Evolutionary conservation across 78 protist species (phyloP).

Genomic region (Parvularia atlantis): DNA sequence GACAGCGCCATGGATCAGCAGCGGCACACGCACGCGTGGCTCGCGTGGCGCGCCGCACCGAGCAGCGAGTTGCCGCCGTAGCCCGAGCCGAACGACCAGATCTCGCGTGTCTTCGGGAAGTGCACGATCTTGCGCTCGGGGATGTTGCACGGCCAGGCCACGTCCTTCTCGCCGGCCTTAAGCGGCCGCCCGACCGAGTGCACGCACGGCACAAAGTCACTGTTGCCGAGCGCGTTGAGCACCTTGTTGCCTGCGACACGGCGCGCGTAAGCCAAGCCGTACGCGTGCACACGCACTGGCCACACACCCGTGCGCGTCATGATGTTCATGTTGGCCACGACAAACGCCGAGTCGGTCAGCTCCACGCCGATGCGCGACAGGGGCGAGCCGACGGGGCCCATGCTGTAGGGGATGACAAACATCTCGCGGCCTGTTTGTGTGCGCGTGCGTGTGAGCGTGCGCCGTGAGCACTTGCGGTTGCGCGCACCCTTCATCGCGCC

Average conservation of each 20-base stretch:
- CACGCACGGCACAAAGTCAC: conserved; percentile 56
- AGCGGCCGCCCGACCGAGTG: conserved; percentile 79
- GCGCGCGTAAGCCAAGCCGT: background rate
- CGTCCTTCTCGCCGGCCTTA: conserved; percentile 38
- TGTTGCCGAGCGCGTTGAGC: conserved; percentile 9
- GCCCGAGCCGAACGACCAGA: conserved; percentile 69
- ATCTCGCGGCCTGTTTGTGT: conserved; percentile 53
- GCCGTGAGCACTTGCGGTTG: background rate
- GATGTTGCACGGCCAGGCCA: conserved; percentile 73
- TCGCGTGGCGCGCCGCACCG: too few species aligned
- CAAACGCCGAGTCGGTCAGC: conserved; percentile 74
- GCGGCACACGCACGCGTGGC: too few species aligned
- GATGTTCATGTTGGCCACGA: conserved; percentile 68
- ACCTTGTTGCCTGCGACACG: background rate
- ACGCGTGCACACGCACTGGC: conserved; percentile 6
- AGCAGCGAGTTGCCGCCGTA: conserved; percentile 90
- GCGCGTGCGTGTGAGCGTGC: too few species aligned
- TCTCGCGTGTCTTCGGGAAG: conserved; percentile 54
- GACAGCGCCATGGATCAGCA: too few species aligned
- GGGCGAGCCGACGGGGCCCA: conserved; percentile 68
- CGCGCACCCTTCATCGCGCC: conserved; percentile 49
- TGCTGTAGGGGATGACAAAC: conserved; percentile 75
- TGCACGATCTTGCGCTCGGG: conserved; percentile 52
- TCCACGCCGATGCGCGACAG: conserved; percentile 58
- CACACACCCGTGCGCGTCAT: conserved; percentile 72